Base-by-base conservation (phyloP, 192 early-diverging fungal species). In the Cladochytrium replicatum region DNA sequence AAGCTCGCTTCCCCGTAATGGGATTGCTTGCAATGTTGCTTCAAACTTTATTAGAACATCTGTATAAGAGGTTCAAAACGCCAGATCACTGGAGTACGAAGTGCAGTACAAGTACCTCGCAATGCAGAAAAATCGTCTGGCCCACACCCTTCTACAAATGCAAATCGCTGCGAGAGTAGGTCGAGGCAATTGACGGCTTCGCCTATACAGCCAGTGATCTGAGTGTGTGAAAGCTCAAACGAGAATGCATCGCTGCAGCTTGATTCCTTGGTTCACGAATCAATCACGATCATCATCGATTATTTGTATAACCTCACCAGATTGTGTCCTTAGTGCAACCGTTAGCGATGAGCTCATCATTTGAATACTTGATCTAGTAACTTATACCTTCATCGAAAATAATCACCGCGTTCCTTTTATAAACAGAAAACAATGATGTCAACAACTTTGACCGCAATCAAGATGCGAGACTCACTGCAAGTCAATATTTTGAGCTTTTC, bases 361-460 rank as follows among this genome's bases (percentile, higher is more conserved):
- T 6, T 13, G 19, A 52, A 47, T 15, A 7, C 7, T 26, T 52
- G 13, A 13, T 44, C 32, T 11, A n/a, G n/a, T n/a, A n/a, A n/a
- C n/a, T 11, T 73, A 70, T 65, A 4, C 68, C 80, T 47, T 83
- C 81, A 41, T 83, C 81, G 52, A 83, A 71, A 2, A 83, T 80
- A 9, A 83, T 19, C 3, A 83, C 74, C 21, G 69, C 27, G 8
- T 78, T 71, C 3, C 39, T 57, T 8, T 17, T 13, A 22, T 1
- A 28, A 17, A 39, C 24, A 2, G 21, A 1, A 24, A 43, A 41
- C 1, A 41, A 6, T 1, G 15, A 42, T 50, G 34, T 45, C 13
- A 37, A 13, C 34, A 37, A 17, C 17, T 37, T 13, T 37, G 34
- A 37, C 13, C 13, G 34, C 17, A 13, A 37, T 13, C 13, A 13